Conservation (phyloP, 768 basidiomycete genomes). For the Chalciporus sphaerocephalus region DNA sequence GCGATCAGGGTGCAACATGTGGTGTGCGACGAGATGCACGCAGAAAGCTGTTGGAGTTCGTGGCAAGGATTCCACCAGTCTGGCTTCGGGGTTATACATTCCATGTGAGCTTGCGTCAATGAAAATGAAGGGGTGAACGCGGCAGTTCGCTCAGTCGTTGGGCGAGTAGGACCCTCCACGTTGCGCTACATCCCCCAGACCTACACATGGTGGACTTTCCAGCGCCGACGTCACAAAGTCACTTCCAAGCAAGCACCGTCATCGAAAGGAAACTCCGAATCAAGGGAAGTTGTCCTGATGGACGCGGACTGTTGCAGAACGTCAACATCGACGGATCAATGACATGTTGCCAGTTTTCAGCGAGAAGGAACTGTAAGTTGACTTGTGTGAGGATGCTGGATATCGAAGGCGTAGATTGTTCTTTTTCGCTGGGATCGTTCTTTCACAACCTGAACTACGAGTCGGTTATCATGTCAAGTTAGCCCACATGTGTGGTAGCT, state of each 20-base stretch:
- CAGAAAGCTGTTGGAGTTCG: too few relatives aligned
- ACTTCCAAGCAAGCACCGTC: neutral
- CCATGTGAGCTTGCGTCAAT: too few relatives aligned
- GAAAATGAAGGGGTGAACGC: too few relatives aligned
- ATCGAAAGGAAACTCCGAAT: neutral
- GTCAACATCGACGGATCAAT: conserved; percentile 29
- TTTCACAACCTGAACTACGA: conserved; percentile 1
- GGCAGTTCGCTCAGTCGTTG: too few relatives aligned
- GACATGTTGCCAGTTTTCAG: too few relatives aligned
- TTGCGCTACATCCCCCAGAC: too few relatives aligned
- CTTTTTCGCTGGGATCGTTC: conserved; percentile 1
- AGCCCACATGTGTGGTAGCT: neutral
- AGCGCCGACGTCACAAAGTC: conserved; percentile 31
- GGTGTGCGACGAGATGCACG: too few relatives aligned
- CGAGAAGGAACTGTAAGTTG: too few relatives aligned
- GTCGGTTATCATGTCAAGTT: neutral
- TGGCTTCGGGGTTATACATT: too few relatives aligned
- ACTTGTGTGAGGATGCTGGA: conserved; percentile 34
- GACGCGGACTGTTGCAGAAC: conserved; percentile 34
- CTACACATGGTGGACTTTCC: conserved; percentile 42
- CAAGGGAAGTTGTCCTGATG: conserved; percentile 21
- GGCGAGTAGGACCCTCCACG: too few relatives aligned
- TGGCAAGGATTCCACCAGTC: too few relatives aligned
- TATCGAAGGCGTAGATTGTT: neutral
- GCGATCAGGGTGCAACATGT: too few relatives aligned